Conservation (phyloP, 2,329 filamentous ascomycete species). For the Mycosphaerella sp. region DNA sequence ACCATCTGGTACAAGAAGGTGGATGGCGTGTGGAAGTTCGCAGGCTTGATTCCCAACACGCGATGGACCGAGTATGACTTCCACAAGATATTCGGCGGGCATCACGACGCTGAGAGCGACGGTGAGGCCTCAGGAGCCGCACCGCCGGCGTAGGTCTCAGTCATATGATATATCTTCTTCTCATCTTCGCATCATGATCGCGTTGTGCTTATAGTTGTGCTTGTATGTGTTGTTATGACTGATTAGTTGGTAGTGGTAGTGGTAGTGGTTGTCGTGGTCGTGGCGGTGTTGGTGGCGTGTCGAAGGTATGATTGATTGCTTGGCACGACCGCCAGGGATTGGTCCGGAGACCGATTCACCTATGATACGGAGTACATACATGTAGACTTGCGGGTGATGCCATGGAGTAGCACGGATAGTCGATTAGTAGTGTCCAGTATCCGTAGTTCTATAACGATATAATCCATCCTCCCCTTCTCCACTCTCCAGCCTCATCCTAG, state of each 20-base stretch:
- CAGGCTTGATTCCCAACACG: constrained; percentile 45
- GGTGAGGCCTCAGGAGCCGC: neutral
- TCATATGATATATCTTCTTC: no score
- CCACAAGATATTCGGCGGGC: constrained; percentile 42
- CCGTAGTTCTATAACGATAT: no score
- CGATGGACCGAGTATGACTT: constrained; percentile 49
- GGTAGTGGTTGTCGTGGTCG: neutral
- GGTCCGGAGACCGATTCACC: no score
- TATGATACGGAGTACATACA: no score
- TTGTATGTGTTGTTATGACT: neutral
- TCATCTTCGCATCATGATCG: no score
- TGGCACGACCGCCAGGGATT: neutral
- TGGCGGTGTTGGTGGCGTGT: neutral
- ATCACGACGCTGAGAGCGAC: neutral
- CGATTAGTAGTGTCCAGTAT: no score
- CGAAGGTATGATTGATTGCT: neutral
- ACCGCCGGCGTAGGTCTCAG: neutral
- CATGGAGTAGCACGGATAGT: no score
- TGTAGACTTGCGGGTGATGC: no score
- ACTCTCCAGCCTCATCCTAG: no score
- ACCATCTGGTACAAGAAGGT: constrained; percentile 48
- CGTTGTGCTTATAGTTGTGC: no score
- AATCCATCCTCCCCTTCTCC: no score
- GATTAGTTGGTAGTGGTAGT: neutral
- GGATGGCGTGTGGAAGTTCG: constrained; percentile 51